Base-by-base conservation (phyloP, 148 eudicot species). In the Persicaria tinctoria region DNA sequence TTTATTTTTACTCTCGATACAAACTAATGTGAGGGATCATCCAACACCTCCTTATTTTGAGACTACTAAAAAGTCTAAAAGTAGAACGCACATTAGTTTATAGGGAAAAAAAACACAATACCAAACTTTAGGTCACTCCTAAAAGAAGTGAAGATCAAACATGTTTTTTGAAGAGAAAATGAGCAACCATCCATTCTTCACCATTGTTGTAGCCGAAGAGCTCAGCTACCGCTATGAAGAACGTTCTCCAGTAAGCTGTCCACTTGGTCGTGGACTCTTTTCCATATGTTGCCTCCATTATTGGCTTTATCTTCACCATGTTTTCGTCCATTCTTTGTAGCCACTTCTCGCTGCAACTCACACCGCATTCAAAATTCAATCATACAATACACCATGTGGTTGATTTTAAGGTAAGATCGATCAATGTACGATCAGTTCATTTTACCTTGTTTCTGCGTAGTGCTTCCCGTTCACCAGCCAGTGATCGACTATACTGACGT, bases 121-220 rank as follows among this genome's bases (percentile, higher is more conserved):
- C 41, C 41, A 32, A 32, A 32, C 41, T 32, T 32, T 32, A 32
- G 41, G 41, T 32, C 41, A 32, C 41, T 32, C 41, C 41, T 32
- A 32, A 1, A 32, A 32, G 2, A 32, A 32, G 1, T 32, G 41
- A 32, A 32, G 12, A 8, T 2, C 8, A 55, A 32, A 2, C 46
- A 0, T 92, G 90, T 84, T 84, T 96, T 85, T 87, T 90, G 78
- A 92, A 95, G 1, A 95, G 87, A 85, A 86, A 86, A 79, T 84
- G 92, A 2, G 94, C 76, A 70, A 96, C 99, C 99, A 96, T 92
- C 99, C 99, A 96, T 84, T 95, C 99, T 78, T 92, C 91, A 16
- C 99, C 99, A 70, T 92, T 78, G 74, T 87, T 89, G 87, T 95
- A 95, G 45, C 83, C 91, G 50, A 90, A 92, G 8, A 95, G 81